These are phyloP conservation scores for Cladophialophora carrionii DNA, from an alignment of 2,329 filamentous ascomycete species.

Conservation along the genomic window DNA sequence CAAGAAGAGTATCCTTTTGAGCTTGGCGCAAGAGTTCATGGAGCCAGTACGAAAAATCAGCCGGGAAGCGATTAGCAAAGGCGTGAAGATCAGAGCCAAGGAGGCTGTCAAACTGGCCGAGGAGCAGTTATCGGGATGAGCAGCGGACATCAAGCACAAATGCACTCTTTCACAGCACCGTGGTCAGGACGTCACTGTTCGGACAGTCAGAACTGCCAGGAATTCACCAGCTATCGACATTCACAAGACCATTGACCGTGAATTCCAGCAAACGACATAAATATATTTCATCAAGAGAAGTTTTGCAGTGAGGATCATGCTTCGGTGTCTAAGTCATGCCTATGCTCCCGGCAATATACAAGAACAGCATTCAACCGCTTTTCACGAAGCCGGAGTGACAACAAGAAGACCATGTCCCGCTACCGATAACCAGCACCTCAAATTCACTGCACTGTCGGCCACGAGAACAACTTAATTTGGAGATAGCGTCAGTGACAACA, in stretches of 20 bases:
- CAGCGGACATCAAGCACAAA: neutral
- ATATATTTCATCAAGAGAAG: neutral
- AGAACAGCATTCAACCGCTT: neutral
- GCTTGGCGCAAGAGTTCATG: constrained; percentile 28
- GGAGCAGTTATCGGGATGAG: constrained; percentile 19
- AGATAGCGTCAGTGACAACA: neutral
- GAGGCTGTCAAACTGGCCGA: constrained; percentile 27
- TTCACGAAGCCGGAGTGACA: neutral
- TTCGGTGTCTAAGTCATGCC: neutral
- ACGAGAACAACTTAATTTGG: neutral
- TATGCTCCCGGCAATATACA: neutral
- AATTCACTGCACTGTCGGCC: neutral
- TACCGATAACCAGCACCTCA: neutral
- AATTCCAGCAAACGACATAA: neutral
- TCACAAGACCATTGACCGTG: neutral
- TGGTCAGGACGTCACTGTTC: neutral
- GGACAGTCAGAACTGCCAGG: neutral
- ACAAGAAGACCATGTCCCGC: neutral
- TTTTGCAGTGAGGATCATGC: neutral
- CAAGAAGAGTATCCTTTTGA: constrained; percentile 7
- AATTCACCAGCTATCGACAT: neutral
- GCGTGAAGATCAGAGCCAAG: constrained; percentile 34
- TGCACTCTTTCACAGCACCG: neutral
- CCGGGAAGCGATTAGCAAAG: constrained; percentile 32
- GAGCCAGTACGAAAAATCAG: constrained; percentile 27